A percentile compares a stretch with the other conserved stretches of the same genome.
These are phyloP conservation scores for Tetracladium maxilliforme DNA, from an alignment of 2,329 filamentous ascomycete species.

Conservation along the genomic window DNA sequence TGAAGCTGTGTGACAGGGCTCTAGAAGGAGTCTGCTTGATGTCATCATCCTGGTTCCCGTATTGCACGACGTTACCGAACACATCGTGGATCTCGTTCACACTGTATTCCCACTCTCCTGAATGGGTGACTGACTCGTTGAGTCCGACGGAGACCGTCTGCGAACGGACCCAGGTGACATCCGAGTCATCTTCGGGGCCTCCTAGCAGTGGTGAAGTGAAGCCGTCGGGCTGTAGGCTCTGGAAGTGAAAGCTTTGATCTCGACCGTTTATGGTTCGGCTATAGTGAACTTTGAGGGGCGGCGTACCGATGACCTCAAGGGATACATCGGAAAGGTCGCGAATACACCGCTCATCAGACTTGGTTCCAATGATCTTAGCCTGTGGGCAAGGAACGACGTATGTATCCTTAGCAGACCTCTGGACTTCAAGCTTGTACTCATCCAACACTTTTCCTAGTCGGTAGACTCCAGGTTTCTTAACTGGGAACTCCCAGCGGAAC, in stretches of 20 bases:
- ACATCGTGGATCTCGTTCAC: slow-evolving; percentile 88
- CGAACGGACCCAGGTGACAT: slow-evolving; percentile 67
- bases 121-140: slow-evolving; percentile 72
- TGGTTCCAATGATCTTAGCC: slow-evolving; percentile 53
- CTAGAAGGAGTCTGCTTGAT: slow-evolving; percentile 40
- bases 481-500: slow-evolving; percentile 56
- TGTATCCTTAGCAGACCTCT: slow-evolving; percentile 59
- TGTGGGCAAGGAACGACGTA: slow-evolving; percentile 78
- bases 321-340: slow-evolving; percentile 78
- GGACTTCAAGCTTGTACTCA: slow-evolving; percentile 86
- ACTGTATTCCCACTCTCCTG: slow-evolving; percentile 77
- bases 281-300: slow-evolving; percentile 86
- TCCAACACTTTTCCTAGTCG: slow-evolving; percentile 74
- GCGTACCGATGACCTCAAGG: slow-evolving; percentile 73
- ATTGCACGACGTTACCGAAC: slow-evolving; percentile 74
- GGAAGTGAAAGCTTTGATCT: slow-evolving; percentile 74
- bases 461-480: slow-evolving; percentile 84
- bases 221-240: slow-evolving; percentile 84
- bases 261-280: slow-evolving; percentile 75
- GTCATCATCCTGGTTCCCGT: slow-evolving; percentile 53
- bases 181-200: slow-evolving; percentile 40
- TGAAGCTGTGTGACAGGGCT: slow-evolving; percentile 63
- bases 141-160: slow-evolving; percentile 66
- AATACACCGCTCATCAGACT: slow-evolving; percentile 59
- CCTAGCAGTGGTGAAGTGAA: slow-evolving; percentile 64